These are phyloP conservation scores for Saturnispora saitoi DNA, from an alignment of 805 yeast genomes.

Conservation along the genomic window DNA sequence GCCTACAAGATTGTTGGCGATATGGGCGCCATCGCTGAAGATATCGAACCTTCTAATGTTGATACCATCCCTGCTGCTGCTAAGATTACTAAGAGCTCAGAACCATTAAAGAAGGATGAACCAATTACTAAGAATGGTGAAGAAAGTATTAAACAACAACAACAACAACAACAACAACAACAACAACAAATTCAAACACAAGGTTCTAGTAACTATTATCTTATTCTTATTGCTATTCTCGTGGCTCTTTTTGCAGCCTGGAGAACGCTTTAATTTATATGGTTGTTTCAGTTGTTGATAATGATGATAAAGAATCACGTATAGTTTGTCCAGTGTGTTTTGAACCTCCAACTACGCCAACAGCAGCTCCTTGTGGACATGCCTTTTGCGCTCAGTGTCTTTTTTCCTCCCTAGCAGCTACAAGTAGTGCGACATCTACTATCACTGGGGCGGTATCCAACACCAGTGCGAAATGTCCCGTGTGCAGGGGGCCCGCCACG, in stretches of 20 bases:
- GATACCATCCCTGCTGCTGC: constrained; percentile 12
- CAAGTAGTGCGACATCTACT: neutral
- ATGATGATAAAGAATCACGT: constrained; percentile 22
- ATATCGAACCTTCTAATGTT: constrained; percentile 17
- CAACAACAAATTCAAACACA: constrained; percentile 6
- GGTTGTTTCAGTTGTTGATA: neutral
- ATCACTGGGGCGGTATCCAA: neutral
- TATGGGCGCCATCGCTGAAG: constrained; percentile 27
- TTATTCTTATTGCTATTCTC: constrained; percentile 6
- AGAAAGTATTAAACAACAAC: neutral
- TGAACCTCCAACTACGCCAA: constrained; percentile 41
- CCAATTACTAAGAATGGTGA: neutral
- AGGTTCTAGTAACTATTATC: neutral
- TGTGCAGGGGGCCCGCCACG: neutral
- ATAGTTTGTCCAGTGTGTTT: constrained; percentile 48
- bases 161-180: neutral
- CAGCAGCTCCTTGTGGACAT: constrained; percentile 51
- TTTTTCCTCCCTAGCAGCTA: constrained; percentile 36
- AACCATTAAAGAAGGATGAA: neutral
- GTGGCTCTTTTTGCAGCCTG: constrained; percentile 8
- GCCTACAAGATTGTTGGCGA: constrained; percentile 23
- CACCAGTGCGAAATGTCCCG: constrained; percentile 1
- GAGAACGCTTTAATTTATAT: constrained; percentile 12
- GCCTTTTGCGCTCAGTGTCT: constrained; percentile 46
- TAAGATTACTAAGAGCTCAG: neutral